These are phyloP conservation scores for Candida broadrunensis DNA, from an alignment of 805 yeast genomes.

Conservation along the genomic window DNA sequence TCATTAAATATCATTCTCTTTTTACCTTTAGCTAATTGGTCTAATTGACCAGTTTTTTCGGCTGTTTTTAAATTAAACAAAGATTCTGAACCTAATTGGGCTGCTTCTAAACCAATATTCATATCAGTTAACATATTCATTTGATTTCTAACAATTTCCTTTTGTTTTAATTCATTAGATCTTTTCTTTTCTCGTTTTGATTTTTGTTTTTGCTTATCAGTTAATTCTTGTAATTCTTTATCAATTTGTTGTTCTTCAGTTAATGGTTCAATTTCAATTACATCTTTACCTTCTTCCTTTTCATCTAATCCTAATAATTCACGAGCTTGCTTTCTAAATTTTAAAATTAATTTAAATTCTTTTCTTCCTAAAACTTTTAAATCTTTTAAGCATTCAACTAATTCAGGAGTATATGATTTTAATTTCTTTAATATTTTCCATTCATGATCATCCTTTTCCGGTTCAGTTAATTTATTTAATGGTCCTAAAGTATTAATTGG, in stretches of 20 bases:
- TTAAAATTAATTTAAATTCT: constrained; percentile 81
- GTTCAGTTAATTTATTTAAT: constrained; percentile 62
- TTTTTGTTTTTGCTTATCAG: constrained; percentile 66
- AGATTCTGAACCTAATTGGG: constrained; percentile 71
- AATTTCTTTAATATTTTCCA: constrained; percentile 70
- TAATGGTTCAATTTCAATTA: constrained; percentile 63
- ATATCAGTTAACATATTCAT: constrained; percentile 93
- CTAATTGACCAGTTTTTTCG: constrained; percentile 79
- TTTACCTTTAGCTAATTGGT: constrained; percentile 74
- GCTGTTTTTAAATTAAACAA: constrained; percentile 83
- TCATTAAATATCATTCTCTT: constrained; percentile 57
- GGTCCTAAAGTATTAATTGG: constrained; percentile 82
- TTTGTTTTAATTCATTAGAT: constrained; percentile 79
- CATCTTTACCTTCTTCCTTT: constrained; percentile 47
- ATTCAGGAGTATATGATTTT: constrained; percentile 75
- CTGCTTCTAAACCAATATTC: constrained; percentile 93
- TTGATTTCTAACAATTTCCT: constrained; percentile 87
- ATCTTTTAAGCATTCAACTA: constrained; percentile 83
- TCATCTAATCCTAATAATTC: constrained; percentile 65
- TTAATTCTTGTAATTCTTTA: constrained; percentile 72
- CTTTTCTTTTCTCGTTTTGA: constrained; percentile 78
- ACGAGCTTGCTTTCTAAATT: constrained; percentile 88
- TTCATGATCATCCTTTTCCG: constrained; percentile 54
- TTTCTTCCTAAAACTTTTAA: constrained; percentile 91
- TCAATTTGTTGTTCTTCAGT: constrained; percentile 90